These are phyloP conservation scores for Fusarium pininemorale DNA, from an alignment of 2,329 filamentous ascomycete species.

Conservation along the genomic window DNA sequence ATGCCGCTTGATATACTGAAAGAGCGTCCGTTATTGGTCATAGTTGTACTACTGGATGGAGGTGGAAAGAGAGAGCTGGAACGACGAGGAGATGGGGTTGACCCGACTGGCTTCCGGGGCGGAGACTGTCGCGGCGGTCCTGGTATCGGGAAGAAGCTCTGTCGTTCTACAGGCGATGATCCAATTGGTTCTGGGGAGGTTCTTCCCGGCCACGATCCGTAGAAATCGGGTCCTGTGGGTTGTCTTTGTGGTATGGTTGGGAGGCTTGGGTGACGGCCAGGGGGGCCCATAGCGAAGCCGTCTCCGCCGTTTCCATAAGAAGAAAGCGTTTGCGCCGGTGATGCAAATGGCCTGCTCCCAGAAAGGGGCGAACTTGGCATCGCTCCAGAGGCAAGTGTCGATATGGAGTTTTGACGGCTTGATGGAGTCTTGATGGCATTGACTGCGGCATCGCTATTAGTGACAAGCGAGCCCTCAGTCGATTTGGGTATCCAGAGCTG, in stretches of 20 bases:
- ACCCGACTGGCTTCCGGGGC: constrained; percentile 30
- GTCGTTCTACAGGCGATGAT: constrained; percentile 23
- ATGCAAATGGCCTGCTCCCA: neutral
- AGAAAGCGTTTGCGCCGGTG: neutral
- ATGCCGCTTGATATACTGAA: constrained; percentile 36
- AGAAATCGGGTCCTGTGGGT: constrained; percentile 10
- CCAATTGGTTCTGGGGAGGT: constrained; percentile 27
- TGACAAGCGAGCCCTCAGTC: constrained; percentile 42
- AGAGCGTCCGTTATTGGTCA: constrained; percentile 25
- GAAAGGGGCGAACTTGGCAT: neutral
- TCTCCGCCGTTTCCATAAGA: neutral
- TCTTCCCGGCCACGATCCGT: constrained; percentile 29
- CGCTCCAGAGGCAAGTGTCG: constrained; percentile 1
- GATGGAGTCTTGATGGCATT: constrained; percentile 4
- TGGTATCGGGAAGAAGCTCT: constrained; percentile 3
- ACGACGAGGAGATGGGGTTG: constrained; percentile 27
- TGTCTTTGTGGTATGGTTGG: constrained; percentile 35
- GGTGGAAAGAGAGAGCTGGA: constrained; percentile 15
- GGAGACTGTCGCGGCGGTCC: constrained; percentile 15
- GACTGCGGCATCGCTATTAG: constrained; percentile 37
- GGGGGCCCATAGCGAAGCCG: neutral
- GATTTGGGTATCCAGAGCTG: constrained; percentile 48
- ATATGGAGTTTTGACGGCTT: constrained; percentile 30
- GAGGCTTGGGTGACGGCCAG: constrained; percentile 24
- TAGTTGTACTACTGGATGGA: constrained; percentile 8